These are phyloP conservation scores for Lactifluus echinatus DNA, from an alignment of 768 basidiomycete species.

Conservation along the genomic window DNA sequence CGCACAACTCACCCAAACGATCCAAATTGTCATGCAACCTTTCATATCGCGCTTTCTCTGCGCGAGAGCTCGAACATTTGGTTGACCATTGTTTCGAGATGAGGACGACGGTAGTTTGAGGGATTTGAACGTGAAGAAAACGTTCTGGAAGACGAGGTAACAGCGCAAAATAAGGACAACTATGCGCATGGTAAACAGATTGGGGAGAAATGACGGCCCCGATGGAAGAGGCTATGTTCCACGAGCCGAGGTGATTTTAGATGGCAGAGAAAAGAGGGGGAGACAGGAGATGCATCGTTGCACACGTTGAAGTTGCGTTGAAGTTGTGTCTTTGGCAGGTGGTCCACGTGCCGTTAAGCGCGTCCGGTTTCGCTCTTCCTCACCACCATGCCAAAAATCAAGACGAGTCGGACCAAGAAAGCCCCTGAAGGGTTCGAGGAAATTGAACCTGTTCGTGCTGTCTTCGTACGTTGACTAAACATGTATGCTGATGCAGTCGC, in stretches of 20 bases:
- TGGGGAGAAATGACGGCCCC: conserved; percentile 11
- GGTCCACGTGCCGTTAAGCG: conserved; percentile 9
- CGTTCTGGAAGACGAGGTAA: conserved; percentile 65
- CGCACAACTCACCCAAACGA: conserved; percentile 60
- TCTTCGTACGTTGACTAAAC: neutral
- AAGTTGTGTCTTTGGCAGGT: neutral
- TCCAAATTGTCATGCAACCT: conserved; percentile 75
- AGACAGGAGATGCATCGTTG: conserved; percentile 18
- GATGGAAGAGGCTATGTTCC: conserved; percentile 11
- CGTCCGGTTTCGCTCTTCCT: too few species aligned
- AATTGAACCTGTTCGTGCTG: conserved; percentile 59
- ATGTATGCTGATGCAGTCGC: neutral
- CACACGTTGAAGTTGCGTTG: conserved; percentile 8
- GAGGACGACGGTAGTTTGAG: conserved; percentile 57
- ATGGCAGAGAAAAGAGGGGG: neutral
- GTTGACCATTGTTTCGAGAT: conserved; percentile 45
- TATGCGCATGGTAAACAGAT: conserved; percentile 47
- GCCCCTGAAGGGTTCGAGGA: conserved; percentile 97
- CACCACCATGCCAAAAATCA: conserved; percentile 80
- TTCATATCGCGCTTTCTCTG: conserved; percentile 82
- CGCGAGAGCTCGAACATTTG: conserved; percentile 56
- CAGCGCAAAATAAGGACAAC: conserved; percentile 59
- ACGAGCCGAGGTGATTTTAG: conserved; percentile 8
- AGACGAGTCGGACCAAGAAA: conserved; percentile 83
- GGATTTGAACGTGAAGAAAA: conserved; percentile 80